Evolutionary conservation across 306 rosid genomes (phyloP).

Genomic region (Cajanus cajan): DNA sequence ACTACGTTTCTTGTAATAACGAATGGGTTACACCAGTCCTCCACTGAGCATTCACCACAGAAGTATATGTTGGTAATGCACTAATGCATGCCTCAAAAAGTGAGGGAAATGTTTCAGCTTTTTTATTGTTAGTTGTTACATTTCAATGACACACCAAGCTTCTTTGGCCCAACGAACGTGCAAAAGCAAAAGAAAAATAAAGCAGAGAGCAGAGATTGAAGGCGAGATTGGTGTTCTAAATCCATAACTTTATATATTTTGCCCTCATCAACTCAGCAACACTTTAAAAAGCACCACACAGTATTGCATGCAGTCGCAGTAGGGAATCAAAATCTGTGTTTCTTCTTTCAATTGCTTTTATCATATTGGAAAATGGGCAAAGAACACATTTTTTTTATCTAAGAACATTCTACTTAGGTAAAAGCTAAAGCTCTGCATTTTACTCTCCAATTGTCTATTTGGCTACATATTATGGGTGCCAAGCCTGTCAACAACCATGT

Average conservation of each 20-base stretch:
- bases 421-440: conserved; percentile 22
- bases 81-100: conserved; percentile 46
- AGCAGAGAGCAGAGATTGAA: conserved; percentile 37
- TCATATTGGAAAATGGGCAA: conserved; percentile 38
- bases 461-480: conserved; percentile 3
- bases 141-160: conserved; percentile 17
- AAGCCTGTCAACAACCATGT: not conserved
- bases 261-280: conserved; percentile 22
- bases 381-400: not conserved
- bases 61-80: no score
- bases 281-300: not conserved
- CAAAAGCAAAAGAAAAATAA: conserved; percentile 38
- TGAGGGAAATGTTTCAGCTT: conserved; percentile 43
- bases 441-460: not conserved
- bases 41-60: no score
- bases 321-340: conserved; percentile 31
- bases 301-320: conserved; percentile 17
- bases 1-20: no score
- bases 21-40: no score
- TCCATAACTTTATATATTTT: conserved; percentile 13
- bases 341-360: conserved; percentile 10
- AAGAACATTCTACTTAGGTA: conserved; percentile 23
- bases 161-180: conserved; percentile 37
- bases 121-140: conserved; percentile 18
- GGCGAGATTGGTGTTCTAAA: conserved; percentile 68